Evolutionary conservation across 306 rosid genomes (phyloP), one percentile per base, ranked within the genome.

Genomic region (Purshia tridentata): DNA sequence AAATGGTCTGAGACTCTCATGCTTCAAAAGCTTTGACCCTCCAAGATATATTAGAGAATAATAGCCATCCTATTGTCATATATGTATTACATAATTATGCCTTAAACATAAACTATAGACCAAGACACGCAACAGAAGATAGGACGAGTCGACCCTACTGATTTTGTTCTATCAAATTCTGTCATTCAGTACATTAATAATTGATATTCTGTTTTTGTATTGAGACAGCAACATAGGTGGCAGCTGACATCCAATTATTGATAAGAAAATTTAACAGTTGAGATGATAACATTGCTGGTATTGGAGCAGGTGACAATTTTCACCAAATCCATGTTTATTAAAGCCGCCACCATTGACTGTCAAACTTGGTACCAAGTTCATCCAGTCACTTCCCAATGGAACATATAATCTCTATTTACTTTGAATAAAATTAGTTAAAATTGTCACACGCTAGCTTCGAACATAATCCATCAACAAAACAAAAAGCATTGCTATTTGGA

Each of bases 301-400:
- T 39, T 5, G 40, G 68, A 72, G 65, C 76, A 47, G 76, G 37
- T 72, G 68, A 29, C 65, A 14, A 19, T 3, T 11, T 57, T 22
- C 51, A 53, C 63, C 73, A 69, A 69, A 69, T 19, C 73, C 73
- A 69, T 14, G 19, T 52, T 70, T 5, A 53, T 19, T n/a, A 20
- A 19, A 19, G 64, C 42, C 64, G n/a, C 63, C 64, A 9, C 52
- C 42, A 0, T 55, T 19, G 74, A 53, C 12, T 40, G 19, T 41
- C 13, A 54, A 70, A 70, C 11, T 9, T 66, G 71, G 12, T 22
- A 39, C 2, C 4, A 23, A 22, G 55, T 29, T 15, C 15, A 37
- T 15, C 6, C 39, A 60, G 3, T 53, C 53, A 49, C 53, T 15
- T 49, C 4, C 35, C 35, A 29, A 29, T 29, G 35, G 35, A 29